Evolutionary conservation across 1,284 basidiomycete genomes (phyloP).

Genomic region (Meripilus lineatus): DNA sequence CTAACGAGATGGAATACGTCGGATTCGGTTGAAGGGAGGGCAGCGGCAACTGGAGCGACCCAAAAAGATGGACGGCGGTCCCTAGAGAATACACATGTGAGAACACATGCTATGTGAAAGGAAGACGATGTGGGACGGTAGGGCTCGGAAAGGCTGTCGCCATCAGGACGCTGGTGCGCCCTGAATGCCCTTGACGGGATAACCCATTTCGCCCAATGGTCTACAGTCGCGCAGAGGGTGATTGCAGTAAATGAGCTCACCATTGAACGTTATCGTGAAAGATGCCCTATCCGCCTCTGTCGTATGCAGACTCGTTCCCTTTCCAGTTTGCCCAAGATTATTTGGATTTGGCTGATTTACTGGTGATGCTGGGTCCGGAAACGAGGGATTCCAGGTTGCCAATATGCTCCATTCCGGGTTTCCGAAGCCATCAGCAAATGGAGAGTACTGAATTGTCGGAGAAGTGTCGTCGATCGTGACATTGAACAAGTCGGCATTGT

Average conservation of each 20-base stretch:
- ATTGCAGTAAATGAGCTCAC: slow-evolving; percentile 32
- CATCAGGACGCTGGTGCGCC: too few relatives aligned
- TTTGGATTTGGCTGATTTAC: slow-evolving; percentile 21
- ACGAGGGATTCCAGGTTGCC: slow-evolving; percentile 67
- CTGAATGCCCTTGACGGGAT: too few relatives aligned
- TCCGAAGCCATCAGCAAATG: slow-evolving; percentile 49
- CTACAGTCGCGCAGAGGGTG: too few relatives aligned
- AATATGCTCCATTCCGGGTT: slow-evolving; percentile 38
- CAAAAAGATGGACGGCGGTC: slow-evolving; percentile 25
- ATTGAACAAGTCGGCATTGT: slow-evolving; percentile 29
- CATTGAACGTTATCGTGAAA: slow-evolving; percentile 54
- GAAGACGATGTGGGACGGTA: too few relatives aligned
- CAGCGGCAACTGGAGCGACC: slow-evolving; percentile 15
- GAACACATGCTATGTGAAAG: not conserved
- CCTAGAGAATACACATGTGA: slow-evolving; percentile 18
- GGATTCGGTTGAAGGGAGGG: slow-evolving; percentile 16
- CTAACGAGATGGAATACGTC: slow-evolving; percentile 23
- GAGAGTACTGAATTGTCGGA: slow-evolving; percentile 56
- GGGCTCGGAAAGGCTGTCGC: too few relatives aligned
- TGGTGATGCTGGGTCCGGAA: slow-evolving; percentile 44
- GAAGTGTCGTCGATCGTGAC: slow-evolving; percentile 64
- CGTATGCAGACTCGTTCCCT: slow-evolving; percentile 54
- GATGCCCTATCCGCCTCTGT: slow-evolving; percentile 53
- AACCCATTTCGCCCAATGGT: too few relatives aligned
- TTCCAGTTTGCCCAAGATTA: slow-evolving; percentile 34